phyloP scores from a whole-genome alignment of 768 basidiomycete genomes.

The Saitozyma sp. region DNA sequence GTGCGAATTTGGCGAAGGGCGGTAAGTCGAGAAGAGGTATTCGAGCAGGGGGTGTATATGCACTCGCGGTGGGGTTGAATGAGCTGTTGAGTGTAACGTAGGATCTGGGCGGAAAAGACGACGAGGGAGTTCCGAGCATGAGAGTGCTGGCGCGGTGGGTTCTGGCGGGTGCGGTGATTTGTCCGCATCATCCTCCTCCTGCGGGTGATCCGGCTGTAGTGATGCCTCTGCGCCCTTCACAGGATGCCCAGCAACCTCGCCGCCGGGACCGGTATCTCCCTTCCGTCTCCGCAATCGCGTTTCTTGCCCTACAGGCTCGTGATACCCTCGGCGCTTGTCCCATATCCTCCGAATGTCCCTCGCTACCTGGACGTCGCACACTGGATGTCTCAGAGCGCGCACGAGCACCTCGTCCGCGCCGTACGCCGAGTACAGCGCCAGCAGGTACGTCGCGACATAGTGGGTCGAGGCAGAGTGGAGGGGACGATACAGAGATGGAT shows the following conservation, averaged over 20 bases:
- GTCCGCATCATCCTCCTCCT: neutral
- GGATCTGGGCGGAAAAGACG: conserved; percentile 24
- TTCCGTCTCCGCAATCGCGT: neutral
- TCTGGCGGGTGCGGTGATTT: neutral
- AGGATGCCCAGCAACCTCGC: too few relatives aligned
- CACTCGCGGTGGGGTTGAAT: conserved; percentile 16
- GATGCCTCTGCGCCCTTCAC: too few relatives aligned
- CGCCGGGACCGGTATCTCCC: too few relatives aligned
- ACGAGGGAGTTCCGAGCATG: conserved; percentile 35
- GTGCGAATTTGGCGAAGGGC: conserved; percentile 65
- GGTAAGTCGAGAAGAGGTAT: conserved; percentile 51
- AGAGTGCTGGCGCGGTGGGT: conserved; percentile 8
- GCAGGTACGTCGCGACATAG: conserved; percentile 69
- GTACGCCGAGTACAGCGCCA: conserved; percentile 49
- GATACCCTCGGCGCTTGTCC: conserved; percentile 24
- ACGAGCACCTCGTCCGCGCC: conserved; percentile 31
- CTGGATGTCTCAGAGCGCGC: conserved; percentile 41
- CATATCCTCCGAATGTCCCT: conserved; percentile 37
- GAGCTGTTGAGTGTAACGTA: neutral
- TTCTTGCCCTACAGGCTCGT: neutral
- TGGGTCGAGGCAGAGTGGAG: conserved; percentile 62
- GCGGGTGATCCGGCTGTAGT: neutral
- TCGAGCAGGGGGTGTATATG: conserved; percentile 37
- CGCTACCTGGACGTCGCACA: conserved; percentile 41
- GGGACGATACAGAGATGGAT: conserved; percentile 59